Conservation (phyloP, 1,139 yeast genomes). For the Taphrina betulina region DNA sequence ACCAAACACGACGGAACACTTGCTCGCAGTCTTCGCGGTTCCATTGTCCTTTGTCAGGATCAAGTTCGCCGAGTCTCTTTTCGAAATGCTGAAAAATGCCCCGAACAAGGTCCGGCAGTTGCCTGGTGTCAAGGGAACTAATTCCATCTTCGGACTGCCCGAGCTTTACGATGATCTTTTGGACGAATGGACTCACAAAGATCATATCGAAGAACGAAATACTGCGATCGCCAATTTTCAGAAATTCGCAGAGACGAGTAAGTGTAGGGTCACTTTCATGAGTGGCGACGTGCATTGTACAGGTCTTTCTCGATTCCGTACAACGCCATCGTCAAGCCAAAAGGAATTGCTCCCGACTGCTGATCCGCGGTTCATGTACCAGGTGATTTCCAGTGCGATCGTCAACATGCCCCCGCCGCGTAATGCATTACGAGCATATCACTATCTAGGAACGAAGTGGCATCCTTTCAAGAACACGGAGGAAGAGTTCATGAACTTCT, state of each 20-base stretch:
- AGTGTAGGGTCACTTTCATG: constrained; percentile 74
- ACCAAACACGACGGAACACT: constrained; percentile 18
- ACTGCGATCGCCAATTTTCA: constrained; percentile 56
- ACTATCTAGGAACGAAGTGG: constrained; percentile 26
- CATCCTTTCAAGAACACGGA: constrained; percentile 20
- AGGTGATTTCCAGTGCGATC: constrained; percentile 84
- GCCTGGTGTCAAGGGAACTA: constrained; percentile 53
- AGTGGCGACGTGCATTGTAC: constrained; percentile 94
- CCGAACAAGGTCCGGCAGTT: constrained; percentile 43
- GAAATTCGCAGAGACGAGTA: constrained; percentile 60
- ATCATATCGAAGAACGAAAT: constrained; percentile 79
- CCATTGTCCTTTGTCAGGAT: constrained; percentile 29
- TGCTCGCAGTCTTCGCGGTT: constrained; percentile 29
- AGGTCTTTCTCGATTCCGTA: constrained; percentile 72
- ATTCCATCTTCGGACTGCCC: constrained; percentile 80
- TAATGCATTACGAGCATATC: constrained; percentile 60
- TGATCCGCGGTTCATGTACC: constrained; percentile 63
- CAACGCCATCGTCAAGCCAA: constrained; percentile 42
- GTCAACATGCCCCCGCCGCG: constrained; percentile 91
- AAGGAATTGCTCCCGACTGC: constrained; percentile 35
- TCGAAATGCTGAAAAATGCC: constrained; percentile 35
- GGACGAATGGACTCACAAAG: constrained; percentile 93
- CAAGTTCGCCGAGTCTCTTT: constrained; percentile 20
- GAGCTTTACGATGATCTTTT: constrained; percentile 89
- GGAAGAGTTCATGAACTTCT: constrained; percentile 22